Evolutionary conservation across 148 eudicot genomes (phyloP).

Genomic region (Rhododendron henanense): DNA sequence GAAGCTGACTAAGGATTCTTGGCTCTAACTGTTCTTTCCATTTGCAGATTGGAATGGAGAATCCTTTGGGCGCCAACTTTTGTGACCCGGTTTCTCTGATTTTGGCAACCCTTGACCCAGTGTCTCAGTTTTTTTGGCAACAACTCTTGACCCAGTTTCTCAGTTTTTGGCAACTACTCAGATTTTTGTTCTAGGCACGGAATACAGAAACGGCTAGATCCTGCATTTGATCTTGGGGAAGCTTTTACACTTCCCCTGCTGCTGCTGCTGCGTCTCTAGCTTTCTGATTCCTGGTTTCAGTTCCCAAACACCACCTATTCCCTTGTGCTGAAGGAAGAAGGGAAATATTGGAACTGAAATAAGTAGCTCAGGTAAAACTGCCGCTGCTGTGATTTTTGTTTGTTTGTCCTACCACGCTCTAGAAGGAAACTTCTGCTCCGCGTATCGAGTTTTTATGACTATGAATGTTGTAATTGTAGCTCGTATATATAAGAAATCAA

Average conservation of each 20-base stretch:
- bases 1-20: not conserved
- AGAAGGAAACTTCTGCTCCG: not conserved
- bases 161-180: not conserved
- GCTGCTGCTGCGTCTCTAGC: not conserved
- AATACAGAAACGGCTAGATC: not conserved
- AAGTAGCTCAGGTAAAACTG: not conserved
- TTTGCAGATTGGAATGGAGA: conserved; percentile 6
- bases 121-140: not conserved
- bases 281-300: not conserved
- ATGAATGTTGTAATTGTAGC: not conserved
- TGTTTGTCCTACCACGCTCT: not conserved
- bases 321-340: not conserved
- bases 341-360: not conserved
- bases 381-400: not conserved
- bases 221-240: not conserved
- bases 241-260: not conserved
- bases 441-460: not conserved
- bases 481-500: not conserved
- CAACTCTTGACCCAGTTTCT: not conserved
- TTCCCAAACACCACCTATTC: not conserved
- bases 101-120: not conserved
- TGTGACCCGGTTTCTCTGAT: not conserved
- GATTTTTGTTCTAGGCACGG: not conserved
- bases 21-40: not conserved
- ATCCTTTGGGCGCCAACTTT: not conserved